A percentile compares a stretch with the other conserved stretches of the same genome.
Evolutionary conservation across 352 stramenopile genomes (phyloP).

Genomic region (Pythium phragmiticola): DNA sequence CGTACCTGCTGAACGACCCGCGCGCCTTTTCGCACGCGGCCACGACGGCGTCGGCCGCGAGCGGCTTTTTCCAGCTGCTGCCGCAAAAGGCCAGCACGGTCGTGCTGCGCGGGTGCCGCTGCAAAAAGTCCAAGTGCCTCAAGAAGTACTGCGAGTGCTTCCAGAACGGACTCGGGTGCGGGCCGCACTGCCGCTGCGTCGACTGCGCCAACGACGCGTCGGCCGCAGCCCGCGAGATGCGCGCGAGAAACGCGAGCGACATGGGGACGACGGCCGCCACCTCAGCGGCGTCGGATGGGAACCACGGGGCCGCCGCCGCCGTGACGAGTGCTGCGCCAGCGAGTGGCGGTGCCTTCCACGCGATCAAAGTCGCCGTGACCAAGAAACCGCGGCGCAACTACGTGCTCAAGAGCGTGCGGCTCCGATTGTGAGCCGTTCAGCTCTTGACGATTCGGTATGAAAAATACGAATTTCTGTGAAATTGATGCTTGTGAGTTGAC

Average conservation of each 20-base stretch:
- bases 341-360: slow-evolving; percentile 40
- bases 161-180: slow-evolving; percentile 90
- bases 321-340: not conserved
- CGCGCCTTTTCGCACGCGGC: slow-evolving; percentile 68
- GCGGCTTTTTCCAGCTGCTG: slow-evolving; percentile 66
- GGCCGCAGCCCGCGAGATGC: slow-evolving; percentile 30
- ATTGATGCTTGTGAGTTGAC: not conserved
- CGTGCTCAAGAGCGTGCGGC: slow-evolving; percentile 55
- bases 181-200: slow-evolving; percentile 92
- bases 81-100: slow-evolving; percentile 74
- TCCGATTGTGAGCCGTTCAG: slow-evolving; percentile 22
- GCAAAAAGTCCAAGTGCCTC: slow-evolving; percentile 96
- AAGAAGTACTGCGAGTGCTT: slow-evolving; percentile 99
- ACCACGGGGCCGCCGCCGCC: not conserved
- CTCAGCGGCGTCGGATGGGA: not conserved
- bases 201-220: slow-evolving; percentile 92
- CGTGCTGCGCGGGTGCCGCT: slow-evolving; percentile 90
- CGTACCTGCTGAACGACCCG: slow-evolving; percentile 72
- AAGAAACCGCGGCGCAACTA: slow-evolving; percentile 67
- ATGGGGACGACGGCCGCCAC: not conserved
- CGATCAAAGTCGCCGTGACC: slow-evolving; percentile 64
- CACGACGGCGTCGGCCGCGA: not conserved
- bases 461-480: not conserved
- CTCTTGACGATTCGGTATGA: not conserved
- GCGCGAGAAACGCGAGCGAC: slow-evolving; percentile 27